Conservation (phyloP, 148 eudicot species). For the Nepenthes mirabilis region DNA sequence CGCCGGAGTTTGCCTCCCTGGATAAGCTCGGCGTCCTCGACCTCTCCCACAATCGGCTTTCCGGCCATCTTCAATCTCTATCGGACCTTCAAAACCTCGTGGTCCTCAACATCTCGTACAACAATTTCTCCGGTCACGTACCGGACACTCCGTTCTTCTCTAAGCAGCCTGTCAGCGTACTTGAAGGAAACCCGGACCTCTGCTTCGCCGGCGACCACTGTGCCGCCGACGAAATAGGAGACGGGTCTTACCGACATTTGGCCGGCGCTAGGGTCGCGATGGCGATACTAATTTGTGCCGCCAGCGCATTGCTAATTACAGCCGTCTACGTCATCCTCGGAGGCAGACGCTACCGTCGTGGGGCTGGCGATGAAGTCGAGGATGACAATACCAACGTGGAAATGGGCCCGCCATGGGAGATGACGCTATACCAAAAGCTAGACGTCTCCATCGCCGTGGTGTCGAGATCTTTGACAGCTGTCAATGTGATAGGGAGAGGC, state of each 20-base stretch:
- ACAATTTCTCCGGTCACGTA: constrained; percentile 54
- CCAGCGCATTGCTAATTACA: constrained; percentile 37
- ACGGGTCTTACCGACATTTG: constrained; percentile 9
- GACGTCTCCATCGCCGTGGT: constrained; percentile 73
- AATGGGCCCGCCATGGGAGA: constrained; percentile 84
- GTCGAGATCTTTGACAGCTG: constrained; percentile 33
- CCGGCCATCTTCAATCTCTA: constrained; percentile 50
- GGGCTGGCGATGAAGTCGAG: constrained; percentile 8
- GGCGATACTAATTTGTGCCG: constrained; percentile 56
- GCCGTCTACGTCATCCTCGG: constrained; percentile 55
- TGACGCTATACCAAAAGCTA: constrained; percentile 69
- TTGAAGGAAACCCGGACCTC: constrained; percentile 44
- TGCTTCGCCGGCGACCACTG: constrained; percentile 30
- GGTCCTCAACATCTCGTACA: constrained; percentile 59
- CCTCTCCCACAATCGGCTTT: constrained; percentile 55
- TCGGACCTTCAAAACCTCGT: constrained; percentile 60
- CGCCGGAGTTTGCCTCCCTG: constrained; percentile 45
- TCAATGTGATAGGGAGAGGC: constrained; percentile 60
- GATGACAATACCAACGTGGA: constrained; percentile 38
- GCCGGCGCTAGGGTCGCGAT: constrained; percentile 51
- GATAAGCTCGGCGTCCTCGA: constrained; percentile 72
- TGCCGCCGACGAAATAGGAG: constrained; percentile 15
- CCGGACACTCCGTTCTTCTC: constrained; percentile 62
- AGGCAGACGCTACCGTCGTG: constrained; percentile 8
- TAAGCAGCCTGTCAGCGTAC: constrained; percentile 47